phyloP scores from a whole-genome alignment of 768 basidiomycete genomes.

The Boletus vinaceobasis region DNA sequence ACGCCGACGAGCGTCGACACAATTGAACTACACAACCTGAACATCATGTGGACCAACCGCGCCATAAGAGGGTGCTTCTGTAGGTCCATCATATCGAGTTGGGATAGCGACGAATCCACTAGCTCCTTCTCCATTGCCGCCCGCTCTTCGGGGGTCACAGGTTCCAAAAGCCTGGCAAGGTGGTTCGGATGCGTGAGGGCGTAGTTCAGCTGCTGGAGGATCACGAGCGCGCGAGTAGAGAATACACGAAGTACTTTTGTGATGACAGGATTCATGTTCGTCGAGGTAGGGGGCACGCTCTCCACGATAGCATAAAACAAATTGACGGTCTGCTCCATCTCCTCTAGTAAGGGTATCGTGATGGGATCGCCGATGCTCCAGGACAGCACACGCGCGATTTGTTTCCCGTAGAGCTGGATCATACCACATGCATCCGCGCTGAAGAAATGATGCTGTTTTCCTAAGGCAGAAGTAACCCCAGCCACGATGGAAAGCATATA shows the following conservation, averaged over 20 bases:
- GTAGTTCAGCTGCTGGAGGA: constrained; percentile 87
- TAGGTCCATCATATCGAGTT: constrained; percentile 53
- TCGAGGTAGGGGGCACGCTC: constrained; percentile 28
- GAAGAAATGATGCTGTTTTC: constrained; percentile 71
- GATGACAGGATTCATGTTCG: constrained; percentile 41
- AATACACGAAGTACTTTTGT: constrained; percentile 68
- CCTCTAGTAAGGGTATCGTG: constrained; percentile 74
- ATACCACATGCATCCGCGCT: constrained; percentile 83
- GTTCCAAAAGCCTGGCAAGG: constrained; percentile 76
- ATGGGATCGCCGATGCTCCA: constrained; percentile 82
- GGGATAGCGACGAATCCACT: constrained; percentile 31
- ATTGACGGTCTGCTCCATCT: constrained; percentile 75
- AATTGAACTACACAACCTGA: constrained; percentile 67
- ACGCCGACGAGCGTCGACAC: constrained; percentile 66
- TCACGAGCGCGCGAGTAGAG: constrained; percentile 60
- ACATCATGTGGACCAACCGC: constrained; percentile 67
- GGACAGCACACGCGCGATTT: constrained; percentile 69
- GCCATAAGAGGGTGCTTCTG: constrained; percentile 69
- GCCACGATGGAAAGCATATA: constrained; percentile 79
- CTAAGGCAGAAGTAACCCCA: constrained; percentile 60
- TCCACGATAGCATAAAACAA: constrained; percentile 74
- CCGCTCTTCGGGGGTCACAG: constrained; percentile 74
- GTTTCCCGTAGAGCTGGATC: constrained; percentile 79
- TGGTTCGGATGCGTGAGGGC: constrained; percentile 90
- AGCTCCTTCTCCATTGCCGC: constrained; percentile 61